Evolutionary conservation across 169 alveolate species (phyloP).

Genomic region (Pseudocohnilembus persalinus): DNA sequence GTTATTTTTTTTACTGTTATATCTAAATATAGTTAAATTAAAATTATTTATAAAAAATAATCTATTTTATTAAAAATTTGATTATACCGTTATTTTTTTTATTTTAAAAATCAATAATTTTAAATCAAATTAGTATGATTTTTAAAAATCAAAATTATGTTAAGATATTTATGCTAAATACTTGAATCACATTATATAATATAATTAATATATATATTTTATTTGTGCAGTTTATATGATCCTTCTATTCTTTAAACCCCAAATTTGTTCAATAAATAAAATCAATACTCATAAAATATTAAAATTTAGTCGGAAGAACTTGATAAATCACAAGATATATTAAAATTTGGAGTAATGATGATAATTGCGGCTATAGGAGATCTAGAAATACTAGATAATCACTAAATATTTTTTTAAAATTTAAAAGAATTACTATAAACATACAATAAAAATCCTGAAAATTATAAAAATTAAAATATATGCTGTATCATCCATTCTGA

Average conservation of each 20-base stretch:
- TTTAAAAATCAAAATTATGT: too few relatives aligned
- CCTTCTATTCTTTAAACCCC: constrained; percentile 35
- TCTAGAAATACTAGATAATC: constrained; percentile 38
- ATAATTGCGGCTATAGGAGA: constrained; percentile 43
- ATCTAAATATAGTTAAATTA: background rate
- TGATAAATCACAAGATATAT: constrained; percentile 33
- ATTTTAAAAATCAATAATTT: too few relatives aligned
- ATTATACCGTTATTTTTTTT: background rate
- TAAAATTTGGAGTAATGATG: constrained; percentile 31
- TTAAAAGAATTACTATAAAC: constrained; percentile 26
- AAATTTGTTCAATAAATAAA: constrained; percentile 23
- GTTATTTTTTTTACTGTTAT: background rate
- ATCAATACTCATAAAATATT: constrained; percentile 17
- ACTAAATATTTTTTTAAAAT: constrained; percentile 18
- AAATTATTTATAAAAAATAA: background rate
- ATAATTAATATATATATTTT: background rate
- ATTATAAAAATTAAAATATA: constrained; percentile 6
- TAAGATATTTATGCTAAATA: too few relatives aligned
- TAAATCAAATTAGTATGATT: too few relatives aligned
- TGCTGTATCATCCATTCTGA: constrained; percentile 44
- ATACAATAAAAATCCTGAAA: constrained; percentile 15
- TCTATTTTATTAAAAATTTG: background rate
- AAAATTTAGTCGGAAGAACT: background rate
- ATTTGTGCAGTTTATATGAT: constrained; percentile 28
- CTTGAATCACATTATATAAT: too few relatives aligned